phyloP scores from a whole-genome alignment of 768 basidiomycete genomes.

The Leccinum subgranulosum region DNA sequence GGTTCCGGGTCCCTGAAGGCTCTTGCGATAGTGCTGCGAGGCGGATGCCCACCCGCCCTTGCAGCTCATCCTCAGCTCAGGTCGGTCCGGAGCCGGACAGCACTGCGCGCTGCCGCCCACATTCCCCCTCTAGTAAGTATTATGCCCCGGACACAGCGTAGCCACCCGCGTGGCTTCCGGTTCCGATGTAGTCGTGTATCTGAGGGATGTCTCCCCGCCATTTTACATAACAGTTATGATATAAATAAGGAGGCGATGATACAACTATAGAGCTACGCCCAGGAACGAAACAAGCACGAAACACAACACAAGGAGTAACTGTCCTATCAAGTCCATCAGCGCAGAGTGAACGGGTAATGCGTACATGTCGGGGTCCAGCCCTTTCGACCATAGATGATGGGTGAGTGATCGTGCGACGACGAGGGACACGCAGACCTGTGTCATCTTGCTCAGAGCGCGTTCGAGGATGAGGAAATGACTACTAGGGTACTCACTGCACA shows the following conservation, averaged over 20 bases:
- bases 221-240: neutral
- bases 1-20: too few relatives aligned
- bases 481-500: slow-evolving; percentile 55
- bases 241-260: neutral
- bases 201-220: neutral
- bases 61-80: too few relatives aligned
- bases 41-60: too few relatives aligned
- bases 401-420: slow-evolving; percentile 64
- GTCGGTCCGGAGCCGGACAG: too few relatives aligned
- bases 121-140: too few relatives aligned
- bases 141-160: too few relatives aligned
- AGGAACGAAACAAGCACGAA: slow-evolving; percentile 60
- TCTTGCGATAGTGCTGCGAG: too few relatives aligned
- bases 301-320: slow-evolving; percentile 73
- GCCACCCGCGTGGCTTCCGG: too few relatives aligned
- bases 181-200: slow-evolving; percentile 1
- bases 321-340: slow-evolving; percentile 80
- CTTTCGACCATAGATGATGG: slow-evolving; percentile 70
- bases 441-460: neutral
- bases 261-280: slow-evolving; percentile 26
- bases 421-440: slow-evolving; percentile 75
- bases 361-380: slow-evolving; percentile 87
- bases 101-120: too few relatives aligned
- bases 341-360: slow-evolving; percentile 92
- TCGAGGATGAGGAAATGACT: neutral